Evolutionary conservation across 768 basidiomycete genomes (phyloP).

Genomic region (Boletus subcaerulescens): DNA sequence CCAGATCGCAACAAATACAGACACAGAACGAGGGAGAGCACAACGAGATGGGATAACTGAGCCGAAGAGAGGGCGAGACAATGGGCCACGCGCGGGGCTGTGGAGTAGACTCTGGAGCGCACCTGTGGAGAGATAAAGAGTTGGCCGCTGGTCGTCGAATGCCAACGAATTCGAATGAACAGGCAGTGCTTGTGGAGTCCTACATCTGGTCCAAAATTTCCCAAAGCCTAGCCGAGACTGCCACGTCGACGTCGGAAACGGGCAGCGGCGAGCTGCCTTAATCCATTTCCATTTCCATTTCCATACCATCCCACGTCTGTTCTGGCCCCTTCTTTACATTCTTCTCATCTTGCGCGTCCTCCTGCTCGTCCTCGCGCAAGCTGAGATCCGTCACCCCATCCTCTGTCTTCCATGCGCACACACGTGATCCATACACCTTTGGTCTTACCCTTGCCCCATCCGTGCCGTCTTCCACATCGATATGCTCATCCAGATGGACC

Average conservation of each 20-base stretch:
- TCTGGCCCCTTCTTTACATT: slow-evolving; percentile 3
- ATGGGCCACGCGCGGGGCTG: not conserved
- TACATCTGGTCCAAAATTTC: not conserved
- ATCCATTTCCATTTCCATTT: slow-evolving; percentile 50
- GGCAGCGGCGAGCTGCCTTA: not conserved
- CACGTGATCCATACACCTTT: not conserved
- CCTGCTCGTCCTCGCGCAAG: slow-evolving; percentile 5
- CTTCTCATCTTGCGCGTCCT: not conserved
- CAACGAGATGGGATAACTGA: not conserved
- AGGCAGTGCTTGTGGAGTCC: no score
- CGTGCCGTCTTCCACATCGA: not conserved
- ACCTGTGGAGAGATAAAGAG: not conserved
- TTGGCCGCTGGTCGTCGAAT: not conserved
- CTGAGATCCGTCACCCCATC: not conserved
- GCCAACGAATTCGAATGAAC: no score
- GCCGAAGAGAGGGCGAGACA: not conserved
- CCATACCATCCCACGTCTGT: slow-evolving; percentile 41
- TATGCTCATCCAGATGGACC: not conserved
- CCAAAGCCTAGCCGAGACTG: no score
- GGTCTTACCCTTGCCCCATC: not conserved
- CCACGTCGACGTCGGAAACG: not conserved
- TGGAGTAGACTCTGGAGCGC: not conserved
- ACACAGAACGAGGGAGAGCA: not conserved
- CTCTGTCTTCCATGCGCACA: slow-evolving; percentile 1
- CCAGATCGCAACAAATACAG: not conserved